These are phyloP conservation scores for Suillus clintonianus DNA, from an alignment of 768 basidiomycete genomes.

Conservation along the genomic window DNA sequence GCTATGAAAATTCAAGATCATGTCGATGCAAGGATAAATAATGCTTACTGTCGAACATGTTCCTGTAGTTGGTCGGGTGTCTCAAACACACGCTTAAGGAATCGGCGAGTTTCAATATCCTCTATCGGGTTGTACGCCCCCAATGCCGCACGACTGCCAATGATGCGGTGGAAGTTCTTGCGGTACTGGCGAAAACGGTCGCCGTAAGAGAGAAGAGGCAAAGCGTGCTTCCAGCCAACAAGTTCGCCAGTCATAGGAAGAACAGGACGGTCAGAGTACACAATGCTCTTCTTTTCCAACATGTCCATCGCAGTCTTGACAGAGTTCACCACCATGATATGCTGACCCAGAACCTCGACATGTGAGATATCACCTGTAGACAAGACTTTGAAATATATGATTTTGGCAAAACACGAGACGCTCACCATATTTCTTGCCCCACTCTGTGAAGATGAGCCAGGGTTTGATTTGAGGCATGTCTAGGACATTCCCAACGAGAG, in stretches of 20 bases:
- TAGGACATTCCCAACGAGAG: conserved; percentile 48
- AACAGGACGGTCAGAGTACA: conserved; percentile 67
- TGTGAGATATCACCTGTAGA: conserved; percentile 60
- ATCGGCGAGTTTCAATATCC: conserved; percentile 42
- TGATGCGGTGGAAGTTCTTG: conserved; percentile 39
- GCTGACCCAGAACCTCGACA: conserved; percentile 58
- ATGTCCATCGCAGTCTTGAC: conserved; percentile 52
- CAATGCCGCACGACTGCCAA: conserved; percentile 42
- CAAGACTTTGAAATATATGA: background rate
- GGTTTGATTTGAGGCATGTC: conserved; percentile 49
- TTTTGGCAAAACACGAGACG: background rate
- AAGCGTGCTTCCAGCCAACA: conserved; percentile 32
- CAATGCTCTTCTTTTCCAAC: conserved; percentile 65
- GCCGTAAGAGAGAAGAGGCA: conserved; percentile 41
- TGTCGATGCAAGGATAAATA: background rate
- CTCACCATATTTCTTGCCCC: conserved; percentile 47
- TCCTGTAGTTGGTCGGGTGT: conserved; percentile 38
- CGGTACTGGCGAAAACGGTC: conserved; percentile 44
- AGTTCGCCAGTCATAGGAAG: conserved; percentile 40
- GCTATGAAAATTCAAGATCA: conserved; percentile 22
- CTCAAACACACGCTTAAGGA: conserved; percentile 41
- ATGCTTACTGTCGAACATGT: conserved; percentile 41
- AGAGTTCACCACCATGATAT: conserved; percentile 57
- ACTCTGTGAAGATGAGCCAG: conserved; percentile 46
- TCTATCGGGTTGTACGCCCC: conserved; percentile 35